A percentile compares a stretch with the other conserved stretches of the same genome.
Conservation (phyloP, 164 flowering plant species). For the Macadamia tetraphylla region DNA sequence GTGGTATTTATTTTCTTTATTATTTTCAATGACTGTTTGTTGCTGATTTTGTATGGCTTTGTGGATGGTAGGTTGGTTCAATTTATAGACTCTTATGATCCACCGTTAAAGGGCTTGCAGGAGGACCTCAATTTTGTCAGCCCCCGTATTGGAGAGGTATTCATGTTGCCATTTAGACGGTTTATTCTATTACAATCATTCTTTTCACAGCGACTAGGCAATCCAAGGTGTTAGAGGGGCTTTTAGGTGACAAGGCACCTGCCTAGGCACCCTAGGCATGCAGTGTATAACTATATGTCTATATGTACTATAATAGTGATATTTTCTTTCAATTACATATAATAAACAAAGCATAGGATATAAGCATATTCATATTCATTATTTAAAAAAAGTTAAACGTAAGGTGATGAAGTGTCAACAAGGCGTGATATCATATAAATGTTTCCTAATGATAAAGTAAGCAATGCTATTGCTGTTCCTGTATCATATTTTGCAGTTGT, state of each 20-base stretch:
- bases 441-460: neutral
- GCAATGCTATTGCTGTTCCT: neutral
- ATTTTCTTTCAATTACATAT: neutral
- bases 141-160: constrained; percentile 99
- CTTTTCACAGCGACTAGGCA: no score
- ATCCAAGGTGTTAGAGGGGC: no score
- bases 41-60: constrained; percentile 12
- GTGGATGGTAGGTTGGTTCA: constrained; percentile 69
- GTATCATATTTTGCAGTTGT: neutral
- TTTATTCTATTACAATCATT: no score
- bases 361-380: no score
- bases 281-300: no score
- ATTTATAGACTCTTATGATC: constrained; percentile 92
- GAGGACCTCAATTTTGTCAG: constrained; percentile 97
- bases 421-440: neutral
- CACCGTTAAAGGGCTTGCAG: constrained; percentile 91
- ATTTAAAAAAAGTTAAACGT: no score
- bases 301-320: no score
- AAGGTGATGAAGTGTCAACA: no score
- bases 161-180: constrained; percentile 1
- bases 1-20: no score
- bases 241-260: no score
- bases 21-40: no score
- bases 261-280: no score
- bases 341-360: neutral